Evolutionary conservation across 768 basidiomycete species (phyloP).

Genomic region (Boletus speciosus): DNA sequence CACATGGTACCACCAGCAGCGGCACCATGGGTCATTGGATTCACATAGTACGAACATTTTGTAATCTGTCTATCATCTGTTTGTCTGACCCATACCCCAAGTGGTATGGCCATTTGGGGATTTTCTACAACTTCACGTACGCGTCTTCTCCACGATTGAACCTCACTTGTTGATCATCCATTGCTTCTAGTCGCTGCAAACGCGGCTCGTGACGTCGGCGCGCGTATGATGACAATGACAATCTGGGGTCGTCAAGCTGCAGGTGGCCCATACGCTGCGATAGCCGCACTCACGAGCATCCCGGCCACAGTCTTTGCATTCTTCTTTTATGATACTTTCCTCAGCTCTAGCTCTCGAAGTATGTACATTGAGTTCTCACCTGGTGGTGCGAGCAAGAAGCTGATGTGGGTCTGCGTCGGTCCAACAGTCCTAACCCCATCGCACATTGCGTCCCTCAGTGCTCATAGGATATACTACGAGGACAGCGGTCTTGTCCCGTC

Average conservation of each 20-base stretch:
- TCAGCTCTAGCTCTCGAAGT: constrained; percentile 60
- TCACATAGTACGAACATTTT: constrained; percentile 51
- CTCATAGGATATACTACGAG: constrained; percentile 23
- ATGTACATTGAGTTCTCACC: constrained; percentile 17
- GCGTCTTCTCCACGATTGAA: neutral
- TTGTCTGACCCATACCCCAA: constrained; percentile 22
- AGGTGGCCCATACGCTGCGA: constrained; percentile 57
- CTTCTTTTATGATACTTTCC: constrained; percentile 52
- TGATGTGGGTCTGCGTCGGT: constrained; percentile 7
- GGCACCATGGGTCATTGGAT: constrained; percentile 50
- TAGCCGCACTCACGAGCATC: constrained; percentile 63
- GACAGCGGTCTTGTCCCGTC: constrained; percentile 21
- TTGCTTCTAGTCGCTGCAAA: constrained; percentile 52
- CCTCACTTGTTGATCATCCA: neutral
- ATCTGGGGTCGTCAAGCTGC: constrained; percentile 55
- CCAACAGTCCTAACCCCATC: constrained; percentile 22
- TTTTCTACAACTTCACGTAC: constrained; percentile 49
- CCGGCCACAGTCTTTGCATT: constrained; percentile 57
- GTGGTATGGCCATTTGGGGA: constrained; percentile 59
- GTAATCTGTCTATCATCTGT: neutral
- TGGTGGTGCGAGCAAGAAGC: neutral
- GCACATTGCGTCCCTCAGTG: constrained; percentile 21
- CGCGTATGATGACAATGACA: constrained; percentile 55
- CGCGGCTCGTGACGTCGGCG: constrained; percentile 66
- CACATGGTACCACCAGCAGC: constrained; percentile 49